Evolutionary conservation across 1,139 yeast species (phyloP).

Genomic region (Hanseniaspora uvarum): DNA sequence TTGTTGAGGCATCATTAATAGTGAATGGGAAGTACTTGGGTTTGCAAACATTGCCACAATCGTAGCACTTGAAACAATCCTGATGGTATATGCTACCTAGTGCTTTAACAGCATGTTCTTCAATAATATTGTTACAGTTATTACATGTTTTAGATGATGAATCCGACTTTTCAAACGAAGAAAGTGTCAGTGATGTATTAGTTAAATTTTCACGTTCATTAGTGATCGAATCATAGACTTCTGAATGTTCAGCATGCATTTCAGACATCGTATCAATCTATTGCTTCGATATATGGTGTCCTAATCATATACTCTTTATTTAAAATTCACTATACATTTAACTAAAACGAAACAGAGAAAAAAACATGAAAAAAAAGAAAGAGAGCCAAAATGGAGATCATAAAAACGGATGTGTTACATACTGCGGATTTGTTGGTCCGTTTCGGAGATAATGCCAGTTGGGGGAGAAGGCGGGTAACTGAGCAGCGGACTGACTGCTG

Average conservation of each 20-base stretch:
- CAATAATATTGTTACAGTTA: constrained; percentile 54
- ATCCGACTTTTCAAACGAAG: neutral
- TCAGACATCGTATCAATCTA: neutral
- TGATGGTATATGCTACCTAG: constrained; percentile 71
- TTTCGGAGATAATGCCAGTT: too few species aligned
- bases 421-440: too few species aligned
- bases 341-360: too few species aligned
- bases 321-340: too few species aligned
- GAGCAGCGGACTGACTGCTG: too few species aligned
- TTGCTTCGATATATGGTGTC: too few species aligned
- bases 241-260: neutral
- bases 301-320: too few species aligned
- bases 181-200: neutral
- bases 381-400: too few species aligned
- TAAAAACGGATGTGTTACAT: too few species aligned
- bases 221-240: neutral
- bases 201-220: neutral
- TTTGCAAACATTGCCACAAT: constrained; percentile 65
- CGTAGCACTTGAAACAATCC: constrained; percentile 75
- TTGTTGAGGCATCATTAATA: constrained; percentile 33
- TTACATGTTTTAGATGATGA: constrained; percentile 38
- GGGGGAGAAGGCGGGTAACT: too few species aligned
- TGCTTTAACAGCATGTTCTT: constrained; percentile 81
- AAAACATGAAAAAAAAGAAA: too few species aligned
- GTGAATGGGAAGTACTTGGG: constrained; percentile 38